Conservation (phyloP, 1,139 yeast genomes). For the Wickerhamomyces sp. region DNA sequence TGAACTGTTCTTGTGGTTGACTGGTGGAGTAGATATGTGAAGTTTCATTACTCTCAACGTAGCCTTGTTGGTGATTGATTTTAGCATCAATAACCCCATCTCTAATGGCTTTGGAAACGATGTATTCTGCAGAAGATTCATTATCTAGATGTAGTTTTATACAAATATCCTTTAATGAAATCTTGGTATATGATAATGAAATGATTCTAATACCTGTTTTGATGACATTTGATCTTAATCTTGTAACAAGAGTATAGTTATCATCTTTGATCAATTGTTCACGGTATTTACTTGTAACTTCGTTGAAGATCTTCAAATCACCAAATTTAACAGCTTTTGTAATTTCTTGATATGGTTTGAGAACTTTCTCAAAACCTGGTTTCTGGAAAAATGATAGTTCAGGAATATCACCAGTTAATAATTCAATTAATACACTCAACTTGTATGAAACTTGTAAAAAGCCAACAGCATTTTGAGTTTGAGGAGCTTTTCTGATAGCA, state of each 20-base stretch:
- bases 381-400: constrained; percentile 78
- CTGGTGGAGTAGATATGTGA: constrained; percentile 83
- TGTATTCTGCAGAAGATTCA: constrained; percentile 94
- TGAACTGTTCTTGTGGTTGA: constrained; percentile 83
- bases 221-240: constrained; percentile 94
- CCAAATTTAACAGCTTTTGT: constrained; percentile 93
- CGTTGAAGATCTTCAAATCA: constrained; percentile 76
- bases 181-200: constrained; percentile 85
- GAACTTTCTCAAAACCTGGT: constrained; percentile 48
- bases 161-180: constrained; percentile 87
- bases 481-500: constrained; percentile 97
- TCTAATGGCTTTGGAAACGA: constrained; percentile 92
- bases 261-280: constrained; percentile 66
- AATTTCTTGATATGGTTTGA: constrained; percentile 80
- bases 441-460: constrained; percentile 89
- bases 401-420: constrained; percentile 97
- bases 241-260: constrained; percentile 75
- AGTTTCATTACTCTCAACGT: constrained; percentile 84
- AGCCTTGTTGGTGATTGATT: constrained; percentile 87
- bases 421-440: constrained; percentile 80
- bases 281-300: constrained; percentile 65
- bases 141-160: constrained; percentile 86
- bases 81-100: constrained; percentile 97
- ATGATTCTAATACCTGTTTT: constrained; percentile 96
- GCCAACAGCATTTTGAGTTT: constrained; percentile 78